These are phyloP conservation scores for Otatea glauca DNA, from an alignment of 176 grass and related monocot genomes.

Conservation along the genomic window DNA sequence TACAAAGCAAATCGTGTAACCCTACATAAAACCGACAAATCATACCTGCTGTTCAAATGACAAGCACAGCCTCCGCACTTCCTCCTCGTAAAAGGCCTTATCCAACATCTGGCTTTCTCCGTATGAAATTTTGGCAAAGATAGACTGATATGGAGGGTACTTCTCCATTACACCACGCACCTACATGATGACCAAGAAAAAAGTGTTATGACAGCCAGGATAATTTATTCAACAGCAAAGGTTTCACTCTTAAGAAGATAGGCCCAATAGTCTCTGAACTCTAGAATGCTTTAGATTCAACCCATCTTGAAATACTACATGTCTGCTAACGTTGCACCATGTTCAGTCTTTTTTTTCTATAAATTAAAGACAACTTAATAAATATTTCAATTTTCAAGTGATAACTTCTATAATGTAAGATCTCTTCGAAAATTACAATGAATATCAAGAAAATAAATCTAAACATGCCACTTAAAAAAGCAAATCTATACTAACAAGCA, in stretches of 20 bases:
- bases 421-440: background rate
- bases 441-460: background rate
- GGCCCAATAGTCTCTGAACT: background rate
- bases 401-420: background rate
- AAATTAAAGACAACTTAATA: background rate
- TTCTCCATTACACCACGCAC: conserved; percentile 96
- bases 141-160: conserved; percentile 91
- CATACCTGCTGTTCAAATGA: conserved; percentile 92
- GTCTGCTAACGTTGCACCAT: background rate
- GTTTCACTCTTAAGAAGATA: conserved; percentile 13
- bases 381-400: conserved; percentile 2
- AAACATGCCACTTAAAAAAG: background rate
- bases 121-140: conserved; percentile 88
- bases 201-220: conserved; percentile 1
- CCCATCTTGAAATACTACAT: conserved; percentile 26
- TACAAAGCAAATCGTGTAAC: background rate
- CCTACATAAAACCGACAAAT: conserved; percentile 6
- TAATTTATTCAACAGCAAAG: background rate
- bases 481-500: background rate
- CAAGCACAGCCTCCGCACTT: conserved; percentile 82
- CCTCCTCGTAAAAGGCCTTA: conserved; percentile 97
- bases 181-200: conserved; percentile 43
- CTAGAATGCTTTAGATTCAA: conserved; percentile 1
- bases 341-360: background rate
- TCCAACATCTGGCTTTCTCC: conserved; percentile 98